Evolutionary conservation across 2,329 filamentous ascomycete species (phyloP), one percentile per base, ranked within the genome.

Genomic region (Verticillium albo-atrum): DNA sequence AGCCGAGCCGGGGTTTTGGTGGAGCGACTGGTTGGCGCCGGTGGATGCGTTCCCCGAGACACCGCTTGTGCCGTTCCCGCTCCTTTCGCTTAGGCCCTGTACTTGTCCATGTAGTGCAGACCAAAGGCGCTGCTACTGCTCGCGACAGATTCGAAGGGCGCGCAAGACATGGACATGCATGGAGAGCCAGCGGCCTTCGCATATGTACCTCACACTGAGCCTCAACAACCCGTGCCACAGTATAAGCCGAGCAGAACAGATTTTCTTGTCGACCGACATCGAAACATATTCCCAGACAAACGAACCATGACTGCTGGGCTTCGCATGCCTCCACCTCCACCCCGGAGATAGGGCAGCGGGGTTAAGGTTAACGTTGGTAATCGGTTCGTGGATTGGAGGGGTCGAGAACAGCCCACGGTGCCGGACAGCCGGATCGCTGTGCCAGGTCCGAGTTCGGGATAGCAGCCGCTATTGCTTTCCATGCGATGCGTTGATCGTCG

Each of bases 401-500:
- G 42, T 23, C 42, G 42, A 47, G 42, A 9, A n/a, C 42, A 23
- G 42, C n/a, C 42, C 14, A 47, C 6, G 42, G 42, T 47, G 42
- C 42, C 42, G 42, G 7, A 47, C 42, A 47, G 42, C 42, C 42
- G 42, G 9, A 14, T 15, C 37, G 37, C 2, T 47, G 20, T 4
- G 42, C 10, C 10, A n/a, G 42, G 42, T 25, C 42, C 42, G 42
- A 47, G 42, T 6, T 47, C 20, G n/a, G 42, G 42, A 10, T 12
- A 10, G 9, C n/a, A 47, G 42, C n/a, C 9, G 20, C 42, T 6
- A 47, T 20, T 12, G 42, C 34, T 15, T n/a, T 47, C 25, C 35
- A 17, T 14, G 42, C 17, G n/a, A 23, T 23, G 9, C 42, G 42
- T 47, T 12, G n/a, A 51, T 61, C 60, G 6, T 61, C 60, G 20